Evolutionary conservation across 257 asterid species (phyloP), one percentile per base, ranked within the genome.

Genomic region (Nicotiana tomentosiformis): DNA sequence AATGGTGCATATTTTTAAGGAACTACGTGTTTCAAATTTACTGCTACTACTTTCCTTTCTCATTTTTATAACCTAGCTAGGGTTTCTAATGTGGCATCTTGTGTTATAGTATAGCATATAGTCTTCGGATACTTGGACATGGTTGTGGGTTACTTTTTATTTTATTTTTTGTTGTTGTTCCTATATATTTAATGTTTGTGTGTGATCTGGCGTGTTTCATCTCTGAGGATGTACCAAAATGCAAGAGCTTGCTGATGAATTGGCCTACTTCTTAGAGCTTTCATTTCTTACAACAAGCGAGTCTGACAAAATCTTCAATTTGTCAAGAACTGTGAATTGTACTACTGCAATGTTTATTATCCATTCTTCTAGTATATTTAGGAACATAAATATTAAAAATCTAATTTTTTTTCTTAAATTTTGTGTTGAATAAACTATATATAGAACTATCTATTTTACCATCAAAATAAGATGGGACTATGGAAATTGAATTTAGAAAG

Each of bases 1-100:
- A 86, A 88, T 83, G 95, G 92, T 58, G 94, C 92, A 77, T 90
- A 86, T 81, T 94, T 89, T 64, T 91, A 64, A 82, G 33, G 15
- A 10, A 12, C 74, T 35, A 81, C 72, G 68, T 69, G 57, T 60
- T 64, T 43, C 58, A 29, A n/a, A 66, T 55, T 43, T 58, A 61
- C 18, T 77, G 30, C 64, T 66, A 32, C 35, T 72, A 43, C 29
- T 55, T 49, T 65, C 23, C 23, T n/a, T 53, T 83, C 68, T n/a
- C 4, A 16, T n/a, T 62, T 82, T 33, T 83, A 5, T 29, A 8
- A 8, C 12, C 64, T 78, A 64, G 70, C 83, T 86, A 49, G 78
- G 74, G 90, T 86, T 85, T 83, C 85, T 78, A 55, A 33, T 29
- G 23, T 56, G 65, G 53, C 23, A 78, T 64, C 35, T 78, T 43